Evolutionary conservation across 108 stramenopile genomes (phyloP), one percentile per base, ranked within the genome.

Genomic region (Chaetoceros tenuissimus): DNA sequence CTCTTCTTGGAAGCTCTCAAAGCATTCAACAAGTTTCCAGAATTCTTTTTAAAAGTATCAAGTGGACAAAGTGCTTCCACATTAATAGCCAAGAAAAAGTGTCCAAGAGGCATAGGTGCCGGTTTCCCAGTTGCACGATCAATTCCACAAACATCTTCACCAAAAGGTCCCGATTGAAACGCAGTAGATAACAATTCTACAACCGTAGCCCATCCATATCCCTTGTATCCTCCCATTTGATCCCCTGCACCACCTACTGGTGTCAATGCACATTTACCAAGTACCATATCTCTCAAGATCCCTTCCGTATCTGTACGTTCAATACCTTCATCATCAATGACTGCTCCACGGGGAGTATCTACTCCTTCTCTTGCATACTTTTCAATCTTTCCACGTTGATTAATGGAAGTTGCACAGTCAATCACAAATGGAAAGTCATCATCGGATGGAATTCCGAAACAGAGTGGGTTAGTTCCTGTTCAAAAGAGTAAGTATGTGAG

Each of bases 361-460:
- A 78, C 66, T 17, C 79, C 77, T 17, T 77, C 75, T 7, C 82
- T 51, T 2, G 75, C 70, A 45, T 80, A 78, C 23, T 62, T 61
- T 63, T 84, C 82, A 34, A 84, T 74, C 69, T 84, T 84, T 2
- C 82, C 82, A 27, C 77, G 69, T 66, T 79, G 78, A 25, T 80
- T 80, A 2, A 75, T 72, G 0, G 74, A 76, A 3, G 82, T 84
- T 21, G 82, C 82, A 46, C 78, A 78, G 48, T 84, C 82, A 45
- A 84, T 84, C 0, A 75, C 73, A 47, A 80, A 80, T 0, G 79
- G 77, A 23, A 80, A 80, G 2, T 51, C 55, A 29, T 84, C 79
- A 1, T 68, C 63, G 25, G 68, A 51, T 30, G 82, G 82, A 3
- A 84, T 74, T 8, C 79, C 79, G 20, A 80, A 79, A 20, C 67